Conservation (phyloP, 768 basidiomycete species). For the Hericium coralloides region DNA sequence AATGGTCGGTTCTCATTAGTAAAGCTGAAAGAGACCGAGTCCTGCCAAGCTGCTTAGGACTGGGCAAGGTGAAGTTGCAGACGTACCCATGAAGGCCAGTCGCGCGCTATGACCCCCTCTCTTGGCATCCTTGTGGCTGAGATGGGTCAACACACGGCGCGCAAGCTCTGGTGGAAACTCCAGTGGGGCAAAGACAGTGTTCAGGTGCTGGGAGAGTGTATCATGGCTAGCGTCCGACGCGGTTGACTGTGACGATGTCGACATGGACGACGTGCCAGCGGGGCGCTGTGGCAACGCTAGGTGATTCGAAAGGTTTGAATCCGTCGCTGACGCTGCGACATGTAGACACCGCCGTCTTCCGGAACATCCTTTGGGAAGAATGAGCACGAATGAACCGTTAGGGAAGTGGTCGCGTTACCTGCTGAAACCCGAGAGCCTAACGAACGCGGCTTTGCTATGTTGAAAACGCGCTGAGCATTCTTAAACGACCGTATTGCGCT, state of each 20-base stretch:
- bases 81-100: constrained; percentile 63
- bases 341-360: neutral
- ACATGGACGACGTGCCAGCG: neutral
- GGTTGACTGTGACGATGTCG: neutral
- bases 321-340: neutral
- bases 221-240: neutral
- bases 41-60: neutral
- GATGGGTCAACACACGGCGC: constrained; percentile 67
- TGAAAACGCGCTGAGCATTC: neutral
- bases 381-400: neutral
- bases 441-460: neutral
- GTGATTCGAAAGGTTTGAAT: neutral
- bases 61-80: neutral
- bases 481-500: neutral
- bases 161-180: constrained; percentile 66
- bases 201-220: constrained; percentile 42
- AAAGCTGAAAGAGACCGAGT: no score
- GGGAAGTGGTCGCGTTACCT: neutral
- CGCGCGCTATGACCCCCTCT: constrained; percentile 61
- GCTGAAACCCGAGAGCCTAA: neutral
- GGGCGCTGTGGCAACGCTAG: no score
- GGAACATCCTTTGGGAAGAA: neutral
- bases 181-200: constrained; percentile 54
- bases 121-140: constrained; percentile 56
- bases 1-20: no score